Base-by-base conservation (phyloP, 1,139 yeast species). In the Debaryomycetaceae sp. region DNA sequence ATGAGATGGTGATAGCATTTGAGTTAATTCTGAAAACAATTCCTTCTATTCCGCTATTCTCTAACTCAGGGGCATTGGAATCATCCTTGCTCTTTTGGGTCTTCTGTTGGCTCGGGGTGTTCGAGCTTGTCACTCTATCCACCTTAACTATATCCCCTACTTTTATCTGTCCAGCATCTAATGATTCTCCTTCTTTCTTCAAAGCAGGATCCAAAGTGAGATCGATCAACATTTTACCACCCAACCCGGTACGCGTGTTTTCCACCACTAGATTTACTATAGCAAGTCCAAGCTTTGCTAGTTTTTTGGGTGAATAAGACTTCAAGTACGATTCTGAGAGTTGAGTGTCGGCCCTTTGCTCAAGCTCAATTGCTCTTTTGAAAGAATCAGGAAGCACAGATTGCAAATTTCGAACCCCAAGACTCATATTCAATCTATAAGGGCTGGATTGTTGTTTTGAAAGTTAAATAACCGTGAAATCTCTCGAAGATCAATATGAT, bases 91-190 rank as follows among this genome's bases (percentile, higher is more conserved):
- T 55, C 1, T 66, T 56, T 6, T 63, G 56, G 32, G 11, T 9
- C 17, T 34, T 22, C 5, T 9, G 4, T 48, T 28, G 63, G 46
- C 40, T 41, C 15, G 43, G 30, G 34, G 51, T 22, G 37, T 43
- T 40, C 35, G 46, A 46, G 32, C 34, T 40, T 7, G 30, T 35
- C 77, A 69, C 55, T 51, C 58, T 59, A 30, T 73, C 77, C 18
- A 81, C 38, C 47, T 67, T 71, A 1, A 85, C 88, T 38, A 89
- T 83, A 61, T 91, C 97, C 5, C 97, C 97, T 1, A 79, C 78
- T 46, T 81, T 73, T 29, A 89, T 70, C 28, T 79, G 78, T 0
- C 88, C 88, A 4, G 70, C 53, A n/a, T 65, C 74, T 9, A 14
- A 14, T 13, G 17, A 30, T 13, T 48, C 53, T 6, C 65, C 66